A percentile compares a stretch with the other conserved stretches of the same genome.
These are phyloP conservation scores for Epipyxis sp. DNA, from an alignment of 108 stramenopile species.

Conservation along the genomic window DNA sequence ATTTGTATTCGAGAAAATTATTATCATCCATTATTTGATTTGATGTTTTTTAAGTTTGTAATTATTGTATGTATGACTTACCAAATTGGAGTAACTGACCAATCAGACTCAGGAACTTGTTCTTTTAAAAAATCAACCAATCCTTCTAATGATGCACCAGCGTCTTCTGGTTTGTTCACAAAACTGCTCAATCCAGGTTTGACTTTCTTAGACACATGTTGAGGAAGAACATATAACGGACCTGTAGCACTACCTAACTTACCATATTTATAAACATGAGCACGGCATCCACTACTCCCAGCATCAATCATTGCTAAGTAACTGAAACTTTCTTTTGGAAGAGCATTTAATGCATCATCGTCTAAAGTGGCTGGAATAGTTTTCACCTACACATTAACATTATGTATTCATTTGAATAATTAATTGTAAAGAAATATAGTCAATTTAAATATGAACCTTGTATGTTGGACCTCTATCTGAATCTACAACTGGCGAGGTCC, in stretches of 20 bases:
- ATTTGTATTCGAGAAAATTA: no score
- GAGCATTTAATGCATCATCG: conserved; percentile 1
- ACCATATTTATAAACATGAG: conserved; percentile 31
- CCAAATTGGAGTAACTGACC: not conserved
- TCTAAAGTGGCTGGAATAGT: not conserved
- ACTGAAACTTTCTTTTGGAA: conserved; percentile 14
- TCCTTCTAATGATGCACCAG: conserved; percentile 14
- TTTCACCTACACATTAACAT: no score
- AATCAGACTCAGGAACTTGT: conserved; percentile 8
- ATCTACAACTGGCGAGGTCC: no score
- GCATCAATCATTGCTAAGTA: conserved; percentile 35
- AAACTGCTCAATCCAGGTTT: conserved; percentile 35
- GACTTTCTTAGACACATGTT: conserved; percentile 27
- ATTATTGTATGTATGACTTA: conserved; percentile 6
- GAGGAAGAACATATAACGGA: conserved; percentile 27
- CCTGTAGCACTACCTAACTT: not conserved
- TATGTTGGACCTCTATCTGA: no score
- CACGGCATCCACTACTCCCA: conserved; percentile 19
- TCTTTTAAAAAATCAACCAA: conserved; percentile 20
- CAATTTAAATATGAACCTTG: no score
- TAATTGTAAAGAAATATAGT: no score
- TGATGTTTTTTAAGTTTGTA: no score
- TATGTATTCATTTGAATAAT: no score
- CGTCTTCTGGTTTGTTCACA: not conserved
- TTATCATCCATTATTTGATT: no score